These are phyloP conservation scores for Leptographium procerum DNA, from an alignment of 2,329 filamentous ascomycete genomes.

Conservation along the genomic window DNA sequence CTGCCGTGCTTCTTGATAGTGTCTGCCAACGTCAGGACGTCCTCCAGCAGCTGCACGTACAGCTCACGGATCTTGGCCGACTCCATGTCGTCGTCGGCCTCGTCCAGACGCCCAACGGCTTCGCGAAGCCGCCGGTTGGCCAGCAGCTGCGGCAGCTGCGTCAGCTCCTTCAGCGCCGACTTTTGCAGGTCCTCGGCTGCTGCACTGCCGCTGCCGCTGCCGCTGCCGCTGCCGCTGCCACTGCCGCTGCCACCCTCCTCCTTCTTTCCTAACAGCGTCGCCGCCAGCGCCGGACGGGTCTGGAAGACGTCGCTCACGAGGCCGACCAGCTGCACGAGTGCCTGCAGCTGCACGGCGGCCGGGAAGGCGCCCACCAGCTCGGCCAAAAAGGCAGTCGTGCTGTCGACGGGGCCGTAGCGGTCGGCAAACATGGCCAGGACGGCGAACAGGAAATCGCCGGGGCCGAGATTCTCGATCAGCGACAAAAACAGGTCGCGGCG, in stretches of 20 bases:
- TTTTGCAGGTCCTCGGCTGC: conserved; percentile 34
- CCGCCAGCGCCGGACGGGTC: conserved; percentile 62
- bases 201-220: background rate
- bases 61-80: conserved; percentile 53
- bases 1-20: conserved; percentile 31
- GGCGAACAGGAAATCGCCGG: conserved; percentile 78
- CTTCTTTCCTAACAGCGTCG: conserved; percentile 52
- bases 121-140: conserved; percentile 44
- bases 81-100: conserved; percentile 55
- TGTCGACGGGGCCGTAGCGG: conserved; percentile 67
- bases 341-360: conserved; percentile 64
- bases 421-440: conserved; percentile 85
- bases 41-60: conserved; percentile 59
- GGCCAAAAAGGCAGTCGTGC: conserved; percentile 56
- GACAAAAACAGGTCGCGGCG: conserved; percentile 74
- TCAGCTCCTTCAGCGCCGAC: conserved; percentile 42
- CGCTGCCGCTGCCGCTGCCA: background rate
- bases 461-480: conserved; percentile 72
- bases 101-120: conserved; percentile 44
- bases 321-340: conserved; percentile 65
- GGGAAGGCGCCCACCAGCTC: conserved; percentile 64
- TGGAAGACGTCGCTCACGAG: conserved; percentile 66
- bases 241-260: conserved; percentile 22
- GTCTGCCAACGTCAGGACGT: conserved; percentile 54
- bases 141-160: conserved; percentile 45